Percentiles rank a stretch among this genome's conserved stretches.
Evolutionary conservation across 768 basidiomycete species (phyloP).

Genomic region (Auricularia auricula-judae): DNA sequence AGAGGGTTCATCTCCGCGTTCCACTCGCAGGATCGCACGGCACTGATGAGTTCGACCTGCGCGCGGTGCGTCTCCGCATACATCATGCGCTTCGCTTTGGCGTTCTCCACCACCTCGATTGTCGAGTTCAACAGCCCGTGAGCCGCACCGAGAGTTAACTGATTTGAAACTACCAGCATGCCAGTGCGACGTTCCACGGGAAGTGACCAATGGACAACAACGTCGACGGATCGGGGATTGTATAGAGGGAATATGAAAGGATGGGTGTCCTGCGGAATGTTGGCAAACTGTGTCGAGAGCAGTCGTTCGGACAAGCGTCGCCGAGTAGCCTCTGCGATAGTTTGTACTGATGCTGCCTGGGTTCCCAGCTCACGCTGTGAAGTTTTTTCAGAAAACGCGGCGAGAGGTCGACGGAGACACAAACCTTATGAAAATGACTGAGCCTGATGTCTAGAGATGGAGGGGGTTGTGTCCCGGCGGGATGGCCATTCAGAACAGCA

Average conservation of each 20-base stretch:
- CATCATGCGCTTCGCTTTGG: slow-evolving; percentile 70
- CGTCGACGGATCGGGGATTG: slow-evolving; percentile 59
- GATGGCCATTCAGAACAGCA: slow-evolving; percentile 4
- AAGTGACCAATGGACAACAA: slow-evolving; percentile 69
- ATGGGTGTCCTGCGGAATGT: slow-evolving; percentile 44
- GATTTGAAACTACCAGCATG: slow-evolving; percentile 19
- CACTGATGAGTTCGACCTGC: slow-evolving; percentile 51
- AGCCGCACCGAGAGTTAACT: slow-evolving; percentile 41
- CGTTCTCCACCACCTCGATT: slow-evolving; percentile 46
- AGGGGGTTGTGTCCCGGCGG: slow-evolving; percentile 24
- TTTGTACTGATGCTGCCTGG: not conserved
- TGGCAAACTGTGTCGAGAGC: slow-evolving; percentile 19
- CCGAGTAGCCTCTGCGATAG: slow-evolving; percentile 15
- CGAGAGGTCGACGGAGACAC: slow-evolving; percentile 8
- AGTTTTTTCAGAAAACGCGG: not conserved
- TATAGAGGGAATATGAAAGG: slow-evolving; percentile 69
- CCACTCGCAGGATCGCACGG: slow-evolving; percentile 62
- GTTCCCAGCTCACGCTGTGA: not conserved
- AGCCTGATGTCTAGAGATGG: slow-evolving; percentile 46
- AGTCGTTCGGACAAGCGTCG: slow-evolving; percentile 28
- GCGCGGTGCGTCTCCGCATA: slow-evolving; percentile 84
- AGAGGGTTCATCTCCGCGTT: slow-evolving; percentile 72
- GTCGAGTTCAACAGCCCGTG: slow-evolving; percentile 55
- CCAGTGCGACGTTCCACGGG: slow-evolving; percentile 47
- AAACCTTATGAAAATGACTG: slow-evolving; percentile 37